Conservation (phyloP, 2,329 filamentous ascomycete genomes). For the Neopestalotiopsis sp. region DNA sequence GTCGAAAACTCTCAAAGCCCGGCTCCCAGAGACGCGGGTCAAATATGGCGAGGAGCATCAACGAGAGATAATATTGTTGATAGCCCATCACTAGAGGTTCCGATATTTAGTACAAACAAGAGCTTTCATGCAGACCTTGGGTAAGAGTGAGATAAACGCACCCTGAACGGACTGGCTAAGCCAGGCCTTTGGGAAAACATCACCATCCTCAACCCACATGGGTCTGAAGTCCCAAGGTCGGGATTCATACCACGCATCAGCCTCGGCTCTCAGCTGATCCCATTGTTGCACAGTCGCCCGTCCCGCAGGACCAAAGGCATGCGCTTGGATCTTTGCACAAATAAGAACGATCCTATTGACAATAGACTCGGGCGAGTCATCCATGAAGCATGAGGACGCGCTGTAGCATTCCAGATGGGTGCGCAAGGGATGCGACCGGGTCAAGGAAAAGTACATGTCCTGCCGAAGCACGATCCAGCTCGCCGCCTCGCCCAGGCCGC, state of each 20-base stretch:
- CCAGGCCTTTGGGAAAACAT: slow-evolving; percentile 35
- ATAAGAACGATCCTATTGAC: slow-evolving; percentile 35
- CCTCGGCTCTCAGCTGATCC: slow-evolving; percentile 20
- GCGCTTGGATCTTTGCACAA: slow-evolving; percentile 38
- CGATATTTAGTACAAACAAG: neutral
- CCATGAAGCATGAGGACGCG: slow-evolving; percentile 30
- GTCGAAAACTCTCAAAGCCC: slow-evolving; percentile 7
- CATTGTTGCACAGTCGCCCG: slow-evolving; percentile 2
- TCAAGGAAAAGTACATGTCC: slow-evolving; percentile 52
- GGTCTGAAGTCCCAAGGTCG: slow-evolving; percentile 27
- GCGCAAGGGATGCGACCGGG: slow-evolving; percentile 43
- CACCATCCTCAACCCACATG: slow-evolving; percentile 22
- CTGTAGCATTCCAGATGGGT: slow-evolving; percentile 43
- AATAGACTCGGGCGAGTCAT: slow-evolving; percentile 30
- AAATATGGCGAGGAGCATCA: slow-evolving; percentile 19
- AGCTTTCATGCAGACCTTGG: neutral
- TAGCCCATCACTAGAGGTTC: slow-evolving; percentile 7
- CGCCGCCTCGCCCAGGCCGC: slow-evolving; percentile 46
- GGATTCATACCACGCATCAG: slow-evolving; percentile 29
- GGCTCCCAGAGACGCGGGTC: slow-evolving; percentile 15
- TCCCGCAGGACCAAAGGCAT: slow-evolving; percentile 37
- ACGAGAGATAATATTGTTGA: slow-evolving; percentile 17
- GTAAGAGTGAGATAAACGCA: neutral
- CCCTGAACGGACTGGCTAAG: slow-evolving; percentile 11
- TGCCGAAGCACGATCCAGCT: slow-evolving; percentile 55